phyloP scores from a whole-genome alignment of 306 rosid species.

The Geum urbanum region DNA sequence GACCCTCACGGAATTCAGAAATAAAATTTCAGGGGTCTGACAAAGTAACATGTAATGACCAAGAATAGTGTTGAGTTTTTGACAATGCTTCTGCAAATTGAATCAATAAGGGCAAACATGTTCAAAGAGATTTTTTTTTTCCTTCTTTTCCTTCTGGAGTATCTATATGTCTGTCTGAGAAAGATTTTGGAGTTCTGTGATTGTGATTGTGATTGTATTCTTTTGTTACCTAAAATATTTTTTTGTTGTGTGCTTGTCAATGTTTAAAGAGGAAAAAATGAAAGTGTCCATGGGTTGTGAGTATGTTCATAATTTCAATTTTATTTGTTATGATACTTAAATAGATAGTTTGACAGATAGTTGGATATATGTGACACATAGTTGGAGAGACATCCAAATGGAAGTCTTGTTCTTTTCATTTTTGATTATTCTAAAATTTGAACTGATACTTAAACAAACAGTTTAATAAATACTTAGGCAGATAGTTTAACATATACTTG shows the following conservation, averaged over 20 bases:
- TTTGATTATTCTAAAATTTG: no score
- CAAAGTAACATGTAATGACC: constrained; percentile 63
- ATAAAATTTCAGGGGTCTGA: constrained; percentile 98
- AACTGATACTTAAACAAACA: no score
- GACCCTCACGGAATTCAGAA: constrained; percentile 83
- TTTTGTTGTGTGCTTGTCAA: constrained; percentile 40
- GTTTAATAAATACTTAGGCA: no score
- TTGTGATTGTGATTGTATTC: constrained; percentile 53
- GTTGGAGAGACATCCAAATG: no score
- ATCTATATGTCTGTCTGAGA: constrained; percentile 44
- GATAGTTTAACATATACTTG: no score
- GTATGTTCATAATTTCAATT: neutral
- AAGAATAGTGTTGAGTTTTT: constrained; percentile 5
- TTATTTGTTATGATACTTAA: no score
- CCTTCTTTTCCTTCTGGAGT: constrained; percentile 35
- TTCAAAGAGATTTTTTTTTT: constrained; percentile 21
- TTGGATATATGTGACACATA: no score
- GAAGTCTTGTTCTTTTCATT: no score
- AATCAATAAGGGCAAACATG: constrained; percentile 24
- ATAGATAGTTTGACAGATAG: no score
- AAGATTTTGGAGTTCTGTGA: constrained; percentile 36
- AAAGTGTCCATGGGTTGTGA: constrained; percentile 7
- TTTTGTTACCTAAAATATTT: constrained; percentile 38
- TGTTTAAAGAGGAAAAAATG: constrained; percentile 13
- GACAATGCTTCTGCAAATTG: constrained; percentile 27